Evolutionary conservation across 148 eudicot genomes (phyloP), one percentile per base, ranked within the genome.

Genomic region (Oxyria digyna): DNA sequence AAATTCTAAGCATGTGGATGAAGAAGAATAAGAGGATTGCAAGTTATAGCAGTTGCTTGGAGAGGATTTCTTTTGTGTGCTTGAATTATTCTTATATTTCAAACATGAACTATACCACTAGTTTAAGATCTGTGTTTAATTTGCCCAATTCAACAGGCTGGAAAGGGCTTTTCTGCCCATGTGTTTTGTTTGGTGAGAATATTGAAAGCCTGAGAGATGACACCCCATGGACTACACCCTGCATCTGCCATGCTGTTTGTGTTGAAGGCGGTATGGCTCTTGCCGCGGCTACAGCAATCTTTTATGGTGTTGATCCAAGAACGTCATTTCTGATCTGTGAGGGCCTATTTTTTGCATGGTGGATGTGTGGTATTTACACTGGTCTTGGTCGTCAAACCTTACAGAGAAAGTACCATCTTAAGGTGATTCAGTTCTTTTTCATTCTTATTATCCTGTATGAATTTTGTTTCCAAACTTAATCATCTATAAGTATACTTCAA

Each of bases 291-390:
- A 85, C 88, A 32, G 87, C 93, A 66, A 71, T 76, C 65, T 78
- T 87, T 43, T 81, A 89, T 76, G 98, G 98, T 41, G 68, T 92
- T 59, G 96, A 92, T 75, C 98, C 96, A 15, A 74, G 80, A 69
- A 85, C 94, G 6, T 78, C 93, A 49, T 84, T 81, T 74, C 94
- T 89, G 64, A 72, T 92, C 20, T 76, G 81, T 57, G 94, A 89
- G 78, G 96, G 94, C 66, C 75, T 92, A 26, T 72, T 89, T 35
- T 89, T 89, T 73, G 70, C 91, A 38, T 92, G 98, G 98, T 89
- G 96, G 96, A 85, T 89, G 89, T 89, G 96, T 64, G 98, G 94
- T 42, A 81, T 87, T 70, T 92, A 87, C 70, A 89, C 94, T 24
- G 94, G 98, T 70, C 83, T 85, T 66, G 80, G 78, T 55, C 77